Evolutionary conservation across 768 basidiomycete species (phyloP).

Genomic region (Sistotremastrum niveocremeum): DNA sequence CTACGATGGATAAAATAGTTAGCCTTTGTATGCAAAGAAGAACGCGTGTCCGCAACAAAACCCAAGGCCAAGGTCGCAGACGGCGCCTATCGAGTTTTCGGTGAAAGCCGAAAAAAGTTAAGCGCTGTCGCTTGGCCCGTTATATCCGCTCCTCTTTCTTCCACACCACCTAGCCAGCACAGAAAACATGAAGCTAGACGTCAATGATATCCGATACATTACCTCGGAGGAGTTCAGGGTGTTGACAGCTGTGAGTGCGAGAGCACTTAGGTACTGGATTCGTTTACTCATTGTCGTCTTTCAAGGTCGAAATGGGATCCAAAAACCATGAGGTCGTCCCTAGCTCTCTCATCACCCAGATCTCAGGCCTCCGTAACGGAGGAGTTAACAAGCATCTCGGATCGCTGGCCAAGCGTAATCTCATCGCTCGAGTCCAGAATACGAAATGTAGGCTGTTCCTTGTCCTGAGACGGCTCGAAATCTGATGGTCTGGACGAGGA

Average conservation of each 20-base stretch:
- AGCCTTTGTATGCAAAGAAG: too few relatives aligned
- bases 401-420: conserved; percentile 78
- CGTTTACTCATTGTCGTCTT: neutral
- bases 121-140: too few relatives aligned
- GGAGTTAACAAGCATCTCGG: conserved; percentile 91
- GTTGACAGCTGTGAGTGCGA: conserved; percentile 64
- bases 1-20: too few relatives aligned
- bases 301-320: conserved; percentile 90
- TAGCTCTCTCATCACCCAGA: conserved; percentile 74
- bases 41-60: neutral
- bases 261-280: neutral
- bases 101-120: too few relatives aligned
- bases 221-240: conserved; percentile 89
- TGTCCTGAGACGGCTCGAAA: too few relatives aligned
- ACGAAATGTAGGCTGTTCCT: conserved; percentile 57
- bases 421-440: conserved; percentile 84
- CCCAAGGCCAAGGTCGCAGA: neutral
- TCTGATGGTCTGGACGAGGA: conserved; percentile 17
- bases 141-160: too few relatives aligned
- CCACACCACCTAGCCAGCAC: too few relatives aligned
- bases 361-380: conserved; percentile 84
- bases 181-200: conserved; percentile 76
- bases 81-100: neutral
- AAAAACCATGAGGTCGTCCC: conserved; percentile 98
- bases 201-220: conserved; percentile 87